phyloP scores from a whole-genome alignment of 257 asterid species.

The Nicotiana otophora region DNA sequence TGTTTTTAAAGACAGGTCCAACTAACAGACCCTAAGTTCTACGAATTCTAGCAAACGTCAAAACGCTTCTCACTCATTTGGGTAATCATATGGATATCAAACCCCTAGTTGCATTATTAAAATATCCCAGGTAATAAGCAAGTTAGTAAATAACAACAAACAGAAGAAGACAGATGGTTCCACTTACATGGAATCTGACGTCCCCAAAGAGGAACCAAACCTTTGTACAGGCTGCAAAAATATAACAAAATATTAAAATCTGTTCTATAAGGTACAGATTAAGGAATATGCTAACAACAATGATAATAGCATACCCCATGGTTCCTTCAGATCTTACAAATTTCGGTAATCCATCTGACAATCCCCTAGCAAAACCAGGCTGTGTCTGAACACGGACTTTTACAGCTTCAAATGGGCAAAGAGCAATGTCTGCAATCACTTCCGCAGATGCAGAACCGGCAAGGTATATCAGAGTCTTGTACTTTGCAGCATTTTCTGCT shows the following conservation, averaged over 20 bases:
- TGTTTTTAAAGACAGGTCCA: background rate
- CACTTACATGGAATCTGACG: slow-evolving; percentile 93
- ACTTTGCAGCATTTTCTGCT: slow-evolving; percentile 50
- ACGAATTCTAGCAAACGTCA: slow-evolving; percentile 3
- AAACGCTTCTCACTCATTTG: background rate
- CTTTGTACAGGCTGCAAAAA: slow-evolving; percentile 74
- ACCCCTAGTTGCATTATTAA: background rate
- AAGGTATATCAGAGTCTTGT: slow-evolving; percentile 54
- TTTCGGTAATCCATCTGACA: slow-evolving; percentile 55
- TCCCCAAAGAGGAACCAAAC: slow-evolving; percentile 93
- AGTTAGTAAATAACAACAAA: background rate
- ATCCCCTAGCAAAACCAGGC: slow-evolving; percentile 57
- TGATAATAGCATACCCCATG: slow-evolving; percentile 42
- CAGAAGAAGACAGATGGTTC: background rate
- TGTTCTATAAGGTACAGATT: background rate
- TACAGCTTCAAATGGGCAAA: slow-evolving; percentile 61
- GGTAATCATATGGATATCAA: background rate
- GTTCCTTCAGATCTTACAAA: slow-evolving; percentile 54
- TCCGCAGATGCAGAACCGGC: slow-evolving; percentile 70
- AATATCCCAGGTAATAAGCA: background rate
- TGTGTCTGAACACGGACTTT: slow-evolving; percentile 67
- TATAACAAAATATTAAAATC: background rate
- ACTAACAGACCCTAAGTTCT: background rate
- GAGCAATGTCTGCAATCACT: slow-evolving; percentile 55
- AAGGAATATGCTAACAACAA: background rate